Percentiles rank a stretch among this genome's conserved stretches.
These are phyloP conservation scores for Paulownia fortunei DNA, from an alignment of 257 asterid species.

Conservation along the genomic window DNA sequence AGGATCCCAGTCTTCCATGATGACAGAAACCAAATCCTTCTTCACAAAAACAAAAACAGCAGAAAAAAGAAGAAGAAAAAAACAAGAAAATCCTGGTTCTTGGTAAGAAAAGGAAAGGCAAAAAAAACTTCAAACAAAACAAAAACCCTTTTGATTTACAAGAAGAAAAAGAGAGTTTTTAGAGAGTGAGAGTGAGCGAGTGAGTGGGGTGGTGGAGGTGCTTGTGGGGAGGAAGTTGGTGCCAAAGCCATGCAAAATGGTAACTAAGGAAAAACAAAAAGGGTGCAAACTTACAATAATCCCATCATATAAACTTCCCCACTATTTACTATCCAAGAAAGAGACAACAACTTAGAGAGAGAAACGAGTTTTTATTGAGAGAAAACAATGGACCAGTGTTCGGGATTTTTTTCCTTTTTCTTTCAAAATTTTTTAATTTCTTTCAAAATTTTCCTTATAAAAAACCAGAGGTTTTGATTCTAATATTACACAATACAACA, in stretches of 20 bases:
- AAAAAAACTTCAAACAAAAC: slow-evolving; percentile 2
- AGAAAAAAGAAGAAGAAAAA: not conserved
- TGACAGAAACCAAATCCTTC: slow-evolving; percentile 7
- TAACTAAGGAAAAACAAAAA: not conserved
- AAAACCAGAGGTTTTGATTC: not conserved
- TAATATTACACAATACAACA: not conserved
- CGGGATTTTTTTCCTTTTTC: slow-evolving; percentile 5
- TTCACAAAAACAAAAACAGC: not conserved
- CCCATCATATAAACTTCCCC: not conserved
- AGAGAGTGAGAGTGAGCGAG: slow-evolving; percentile 21
- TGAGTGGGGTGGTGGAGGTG: slow-evolving; percentile 18
- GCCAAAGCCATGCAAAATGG: slow-evolving; percentile 40
- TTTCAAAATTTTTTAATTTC: not conserved
- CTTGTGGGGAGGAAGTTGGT: slow-evolving; percentile 29
- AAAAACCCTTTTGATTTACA: not conserved
- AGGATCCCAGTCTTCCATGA: slow-evolving; percentile 42
- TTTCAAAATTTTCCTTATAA: not conserved
- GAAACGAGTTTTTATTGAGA: not conserved
- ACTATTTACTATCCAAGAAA: slow-evolving; percentile 7
- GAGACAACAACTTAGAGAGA: not conserved
- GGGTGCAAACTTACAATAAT: not conserved
- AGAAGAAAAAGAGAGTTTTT: slow-evolving; percentile 18
- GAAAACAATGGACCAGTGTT: not conserved
- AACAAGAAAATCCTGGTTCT: not conserved
- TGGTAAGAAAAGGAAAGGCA: not conserved